Percentiles rank a stretch among this genome's conserved stretches.
phyloP scores from a whole-genome alignment of 2,329 filamentous ascomycete species.

The Colletotrichum sp. region DNA sequence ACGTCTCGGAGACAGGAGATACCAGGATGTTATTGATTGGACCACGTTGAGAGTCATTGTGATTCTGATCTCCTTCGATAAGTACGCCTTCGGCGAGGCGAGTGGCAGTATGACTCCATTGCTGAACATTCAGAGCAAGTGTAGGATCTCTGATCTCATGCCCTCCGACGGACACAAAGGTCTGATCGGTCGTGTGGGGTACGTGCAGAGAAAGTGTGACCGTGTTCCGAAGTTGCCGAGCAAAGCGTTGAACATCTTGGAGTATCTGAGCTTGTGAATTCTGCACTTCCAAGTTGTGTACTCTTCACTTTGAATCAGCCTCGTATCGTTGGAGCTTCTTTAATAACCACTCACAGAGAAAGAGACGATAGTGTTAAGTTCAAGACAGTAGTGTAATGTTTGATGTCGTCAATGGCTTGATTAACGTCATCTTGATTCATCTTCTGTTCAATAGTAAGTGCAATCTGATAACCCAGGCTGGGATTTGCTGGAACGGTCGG shows the following conservation, averaged over 20 bases:
- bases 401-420: background rate
- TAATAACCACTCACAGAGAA: background rate
- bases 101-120: background rate
- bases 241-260: background rate
- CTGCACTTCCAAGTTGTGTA: background rate
- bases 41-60: no score
- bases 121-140: background rate
- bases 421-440: background rate
- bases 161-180: background rate
- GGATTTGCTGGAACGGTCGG: background rate
- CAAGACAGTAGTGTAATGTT: background rate
- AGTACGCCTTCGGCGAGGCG: background rate
- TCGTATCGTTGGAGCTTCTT: background rate
- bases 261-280: background rate
- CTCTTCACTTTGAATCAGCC: background rate
- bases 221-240: background rate
- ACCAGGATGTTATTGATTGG: background rate
- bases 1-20: background rate
- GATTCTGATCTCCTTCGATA: background rate
- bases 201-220: background rate
- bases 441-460: background rate
- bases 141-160: background rate
- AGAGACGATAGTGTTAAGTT: background rate
- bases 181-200: background rate
- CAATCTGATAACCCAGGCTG: background rate